Evolutionary conservation across 306 rosid species (phyloP).

Genomic region (Ormosia emarginata): DNA sequence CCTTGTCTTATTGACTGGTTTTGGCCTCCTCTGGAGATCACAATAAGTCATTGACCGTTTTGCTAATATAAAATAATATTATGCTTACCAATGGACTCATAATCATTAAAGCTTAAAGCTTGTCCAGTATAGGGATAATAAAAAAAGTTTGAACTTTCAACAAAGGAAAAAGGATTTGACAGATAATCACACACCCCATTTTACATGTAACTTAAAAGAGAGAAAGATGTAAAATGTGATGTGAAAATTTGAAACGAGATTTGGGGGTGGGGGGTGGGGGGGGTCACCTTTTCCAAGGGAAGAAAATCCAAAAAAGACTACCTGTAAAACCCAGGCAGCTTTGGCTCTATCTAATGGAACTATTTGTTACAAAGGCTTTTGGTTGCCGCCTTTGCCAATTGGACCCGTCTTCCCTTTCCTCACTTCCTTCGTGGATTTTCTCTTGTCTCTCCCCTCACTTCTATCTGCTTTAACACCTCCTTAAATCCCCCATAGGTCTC

Average conservation of each 20-base stretch:
- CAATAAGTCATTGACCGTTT: conserved; percentile 1
- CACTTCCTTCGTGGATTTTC: conserved; percentile 34
- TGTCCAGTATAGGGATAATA: not conserved
- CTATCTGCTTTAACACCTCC: conserved; percentile 7
- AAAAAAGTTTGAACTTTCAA: not conserved
- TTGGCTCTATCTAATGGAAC: conserved; percentile 53
- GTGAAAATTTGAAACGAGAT: not conserved
- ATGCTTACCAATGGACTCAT: not conserved
- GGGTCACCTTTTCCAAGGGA: conserved; percentile 31
- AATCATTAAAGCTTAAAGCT: not conserved
- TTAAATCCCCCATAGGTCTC: conserved; percentile 1
- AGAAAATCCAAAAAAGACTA: conserved; percentile 33
- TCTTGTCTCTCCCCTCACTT: conserved; percentile 32
- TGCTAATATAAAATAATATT: not conserved
- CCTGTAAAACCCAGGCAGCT: conserved; percentile 59
- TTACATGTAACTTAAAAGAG: not conserved
- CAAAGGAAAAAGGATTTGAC: not conserved
- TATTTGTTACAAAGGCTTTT: conserved; percentile 19
- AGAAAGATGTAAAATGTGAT: not conserved
- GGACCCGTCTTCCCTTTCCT: conserved; percentile 2
- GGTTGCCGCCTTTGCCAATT: conserved; percentile 47
- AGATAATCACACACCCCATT: not conserved
- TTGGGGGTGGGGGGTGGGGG: not conserved
- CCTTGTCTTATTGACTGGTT: conserved; percentile 58
- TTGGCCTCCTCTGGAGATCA: conserved; percentile 24